Evolutionary conservation across 495 filamentous ascomycete genomes (phyloP).

Genomic region (Hypomontagnella submonticulosa): DNA sequence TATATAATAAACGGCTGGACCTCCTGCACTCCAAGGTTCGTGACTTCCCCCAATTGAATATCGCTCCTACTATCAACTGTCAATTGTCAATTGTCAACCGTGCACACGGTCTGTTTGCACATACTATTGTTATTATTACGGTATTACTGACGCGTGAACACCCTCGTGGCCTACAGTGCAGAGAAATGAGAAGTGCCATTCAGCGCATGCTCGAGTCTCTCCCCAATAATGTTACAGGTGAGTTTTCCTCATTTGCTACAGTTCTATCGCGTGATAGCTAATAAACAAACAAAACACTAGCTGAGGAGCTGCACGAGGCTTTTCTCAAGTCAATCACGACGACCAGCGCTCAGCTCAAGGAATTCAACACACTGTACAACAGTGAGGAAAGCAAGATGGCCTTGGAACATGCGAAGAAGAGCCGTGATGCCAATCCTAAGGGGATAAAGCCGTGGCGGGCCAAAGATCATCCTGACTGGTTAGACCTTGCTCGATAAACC

Average conservation of each 20-base stretch:
- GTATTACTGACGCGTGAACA: slow-evolving; percentile 9
- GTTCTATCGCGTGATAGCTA: not conserved
- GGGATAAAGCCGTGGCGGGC: slow-evolving; percentile 63
- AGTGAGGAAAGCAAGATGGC: slow-evolving; percentile 55
- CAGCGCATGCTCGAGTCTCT: slow-evolving; percentile 60
- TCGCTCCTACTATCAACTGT: not conserved
- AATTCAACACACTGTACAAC: slow-evolving; percentile 54
- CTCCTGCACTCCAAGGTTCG: slow-evolving; percentile 57
- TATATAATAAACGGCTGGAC: slow-evolving; percentile 51
- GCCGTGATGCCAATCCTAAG: slow-evolving; percentile 56
- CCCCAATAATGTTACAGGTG: slow-evolving; percentile 49
- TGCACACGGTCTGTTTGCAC: not conserved
- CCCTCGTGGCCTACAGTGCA: slow-evolving; percentile 46
- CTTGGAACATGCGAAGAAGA: slow-evolving; percentile 55
- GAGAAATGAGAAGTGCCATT: slow-evolving; percentile 56
- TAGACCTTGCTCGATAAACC: slow-evolving; percentile 40
- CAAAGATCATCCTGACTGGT: slow-evolving; percentile 62
- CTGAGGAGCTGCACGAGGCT: slow-evolving; percentile 51
- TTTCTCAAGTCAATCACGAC: slow-evolving; percentile 52
- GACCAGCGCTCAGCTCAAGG: slow-evolving; percentile 55
- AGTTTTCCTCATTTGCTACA: slow-evolving; percentile 21
- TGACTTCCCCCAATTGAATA: too few relatives aligned
- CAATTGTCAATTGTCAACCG: not conserved
- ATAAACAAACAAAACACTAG: slow-evolving; percentile 37
- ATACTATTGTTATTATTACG: not conserved